phyloP scores from a whole-genome alignment of 768 basidiomycete genomes.

The Fistulinella prunicolor region DNA sequence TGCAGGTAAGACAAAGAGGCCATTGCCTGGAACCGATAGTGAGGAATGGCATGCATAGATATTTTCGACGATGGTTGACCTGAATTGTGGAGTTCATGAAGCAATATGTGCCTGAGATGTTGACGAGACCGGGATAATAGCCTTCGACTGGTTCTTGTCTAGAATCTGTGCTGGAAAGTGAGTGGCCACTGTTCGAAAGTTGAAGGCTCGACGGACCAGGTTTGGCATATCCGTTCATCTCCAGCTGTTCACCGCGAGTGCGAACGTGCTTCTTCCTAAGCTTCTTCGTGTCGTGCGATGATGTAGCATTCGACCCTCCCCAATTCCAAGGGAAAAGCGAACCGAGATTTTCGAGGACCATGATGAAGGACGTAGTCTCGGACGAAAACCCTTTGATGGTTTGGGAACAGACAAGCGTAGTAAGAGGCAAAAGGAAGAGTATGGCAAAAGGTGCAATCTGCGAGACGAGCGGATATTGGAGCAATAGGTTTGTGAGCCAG shows the following conservation, averaged over 20 bases:
- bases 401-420: slow-evolving; percentile 32
- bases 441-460: slow-evolving; percentile 59
- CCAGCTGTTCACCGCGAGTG: slow-evolving; percentile 56
- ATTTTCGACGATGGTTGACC: slow-evolving; percentile 37
- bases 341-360: slow-evolving; percentile 62
- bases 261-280: slow-evolving; percentile 48
- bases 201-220: slow-evolving; percentile 24
- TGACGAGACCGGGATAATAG: slow-evolving; percentile 88
- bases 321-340: slow-evolving; percentile 63
- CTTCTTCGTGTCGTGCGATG: slow-evolving; percentile 40
- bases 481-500: slow-evolving; percentile 40
- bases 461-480: slow-evolving; percentile 41
- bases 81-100: slow-evolving; percentile 98
- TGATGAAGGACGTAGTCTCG: slow-evolving; percentile 26
- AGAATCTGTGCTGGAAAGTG: slow-evolving; percentile 14
- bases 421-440: slow-evolving; percentile 44
- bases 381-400: slow-evolving; percentile 30
- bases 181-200: background rate
- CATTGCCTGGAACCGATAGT: slow-evolving; percentile 58
- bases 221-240: slow-evolving; percentile 36
- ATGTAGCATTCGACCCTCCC: slow-evolving; percentile 33
- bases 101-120: slow-evolving; percentile 94
- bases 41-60: slow-evolving; percentile 10
- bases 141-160: slow-evolving; percentile 33
- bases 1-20: slow-evolving; percentile 83